Conservation (phyloP, 257 asterid genomes). For the Przewalskia tangutica region DNA sequence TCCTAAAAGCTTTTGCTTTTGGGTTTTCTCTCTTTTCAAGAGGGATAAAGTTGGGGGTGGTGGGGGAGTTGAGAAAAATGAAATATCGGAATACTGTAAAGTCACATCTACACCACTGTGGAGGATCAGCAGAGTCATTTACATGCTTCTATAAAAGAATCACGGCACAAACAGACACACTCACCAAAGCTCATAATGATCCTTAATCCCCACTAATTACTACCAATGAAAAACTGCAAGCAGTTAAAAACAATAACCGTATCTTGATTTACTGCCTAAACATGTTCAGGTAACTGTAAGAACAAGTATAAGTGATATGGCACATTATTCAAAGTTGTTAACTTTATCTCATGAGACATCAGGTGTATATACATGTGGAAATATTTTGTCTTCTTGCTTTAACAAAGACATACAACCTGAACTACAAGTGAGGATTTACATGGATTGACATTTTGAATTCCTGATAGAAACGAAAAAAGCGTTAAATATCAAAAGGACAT, state of each 20-base stretch:
- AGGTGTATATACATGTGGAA: background rate
- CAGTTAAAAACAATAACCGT: background rate
- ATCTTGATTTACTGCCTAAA: background rate
- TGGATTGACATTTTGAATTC: background rate
- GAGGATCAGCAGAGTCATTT: background rate
- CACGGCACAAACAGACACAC: background rate
- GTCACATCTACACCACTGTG: background rate
- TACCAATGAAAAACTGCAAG: background rate
- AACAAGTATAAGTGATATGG: background rate
- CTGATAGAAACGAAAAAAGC: background rate
- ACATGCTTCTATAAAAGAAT: background rate
- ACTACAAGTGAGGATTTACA: background rate
- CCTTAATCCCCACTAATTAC: background rate
- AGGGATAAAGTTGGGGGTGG: background rate
- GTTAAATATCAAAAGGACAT: background rate
- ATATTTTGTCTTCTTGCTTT: background rate
- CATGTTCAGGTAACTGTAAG: background rate
- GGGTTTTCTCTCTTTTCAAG: background rate
- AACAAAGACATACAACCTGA: background rate
- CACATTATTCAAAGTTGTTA: background rate
- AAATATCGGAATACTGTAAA: background rate
- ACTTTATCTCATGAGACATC: background rate
- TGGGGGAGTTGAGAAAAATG: background rate
- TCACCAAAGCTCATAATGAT: background rate
- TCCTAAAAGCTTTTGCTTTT: constrained; percentile 2